phyloP scores from a whole-genome alignment of 2,329 filamentous ascomycete species.

The Bipolaris victoriae region DNA sequence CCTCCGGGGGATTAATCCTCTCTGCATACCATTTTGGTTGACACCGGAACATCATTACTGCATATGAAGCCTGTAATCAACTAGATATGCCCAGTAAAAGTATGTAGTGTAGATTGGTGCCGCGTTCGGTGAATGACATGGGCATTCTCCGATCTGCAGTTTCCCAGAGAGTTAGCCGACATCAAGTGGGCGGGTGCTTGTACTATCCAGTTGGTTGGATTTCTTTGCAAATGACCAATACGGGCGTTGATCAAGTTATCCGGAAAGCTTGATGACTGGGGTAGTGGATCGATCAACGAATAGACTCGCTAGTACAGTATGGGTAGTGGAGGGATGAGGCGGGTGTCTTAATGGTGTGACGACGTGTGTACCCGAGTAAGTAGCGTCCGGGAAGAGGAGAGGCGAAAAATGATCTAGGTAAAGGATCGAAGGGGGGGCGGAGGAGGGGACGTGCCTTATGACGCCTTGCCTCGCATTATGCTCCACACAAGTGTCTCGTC shows the following conservation, averaged over 20 bases:
- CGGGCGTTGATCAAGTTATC: not conserved
- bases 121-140: conserved; percentile 4
- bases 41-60: conserved; percentile 15
- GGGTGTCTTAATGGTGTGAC: conserved; percentile 25
- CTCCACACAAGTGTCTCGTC: not conserved
- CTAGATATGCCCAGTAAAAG: conserved; percentile 1
- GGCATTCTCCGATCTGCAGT: conserved; percentile 4
- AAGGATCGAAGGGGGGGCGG: conserved; percentile 6
- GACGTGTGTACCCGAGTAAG: conserved; percentile 17
- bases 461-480: conserved; percentile 1
- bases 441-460: conserved; percentile 19
- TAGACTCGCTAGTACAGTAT: conserved; percentile 10
- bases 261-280: not conserved
- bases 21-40: conserved; percentile 14
- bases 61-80: conserved; percentile 8
- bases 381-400: conserved; percentile 32
- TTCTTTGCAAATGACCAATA: not conserved
- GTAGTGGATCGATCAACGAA: conserved; percentile 14
- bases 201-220: not conserved
- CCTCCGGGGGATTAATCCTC: not conserved
- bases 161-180: not conserved
- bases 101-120: conserved; percentile 5
- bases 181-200: not conserved
- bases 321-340: conserved; percentile 17
- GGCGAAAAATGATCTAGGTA: conserved; percentile 18